Percentiles rank a stretch among this genome's conserved stretches.
Evolutionary conservation across 164 flowering plant species (phyloP).

Genomic region (Buxus sempervirens): DNA sequence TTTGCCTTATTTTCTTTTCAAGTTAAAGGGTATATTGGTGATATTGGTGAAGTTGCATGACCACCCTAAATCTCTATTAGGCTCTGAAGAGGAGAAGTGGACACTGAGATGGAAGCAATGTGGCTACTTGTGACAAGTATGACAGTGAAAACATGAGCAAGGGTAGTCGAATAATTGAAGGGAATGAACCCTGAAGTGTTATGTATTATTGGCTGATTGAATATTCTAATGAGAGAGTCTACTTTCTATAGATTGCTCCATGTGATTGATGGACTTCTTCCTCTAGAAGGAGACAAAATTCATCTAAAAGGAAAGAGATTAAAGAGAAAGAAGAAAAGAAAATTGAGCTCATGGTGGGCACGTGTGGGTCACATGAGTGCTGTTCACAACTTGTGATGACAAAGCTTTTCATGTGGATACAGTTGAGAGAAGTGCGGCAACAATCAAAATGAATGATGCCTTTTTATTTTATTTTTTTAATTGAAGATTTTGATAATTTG

Average conservation of each 20-base stretch:
- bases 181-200: slow-evolving; percentile 13
- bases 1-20: neutral
- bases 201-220: slow-evolving; percentile 22
- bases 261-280: slow-evolving; percentile 32
- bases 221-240: slow-evolving; percentile 8
- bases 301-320: no score
- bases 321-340: no score
- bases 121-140: slow-evolving; percentile 4
- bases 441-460: no score
- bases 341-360: slow-evolving; percentile 6
- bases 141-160: slow-evolving; percentile 14
- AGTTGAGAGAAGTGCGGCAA: neutral
- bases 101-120: no score
- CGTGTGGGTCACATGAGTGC: slow-evolving; percentile 22
- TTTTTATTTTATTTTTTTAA: no score
- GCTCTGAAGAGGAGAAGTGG: neutral
- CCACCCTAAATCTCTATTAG: neutral
- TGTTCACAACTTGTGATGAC: neutral
- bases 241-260: slow-evolving; percentile 33
- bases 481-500: no score
- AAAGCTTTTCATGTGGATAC: slow-evolving; percentile 8
- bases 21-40: neutral
- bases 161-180: slow-evolving; percentile 30
- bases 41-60: neutral
- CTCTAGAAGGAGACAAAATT: neutral